A percentile compares a stretch with the other conserved stretches of the same genome.
Evolutionary conservation across 2,329 filamentous ascomycete genomes (phyloP).

Genomic region (Aspergillus udagawae): DNA sequence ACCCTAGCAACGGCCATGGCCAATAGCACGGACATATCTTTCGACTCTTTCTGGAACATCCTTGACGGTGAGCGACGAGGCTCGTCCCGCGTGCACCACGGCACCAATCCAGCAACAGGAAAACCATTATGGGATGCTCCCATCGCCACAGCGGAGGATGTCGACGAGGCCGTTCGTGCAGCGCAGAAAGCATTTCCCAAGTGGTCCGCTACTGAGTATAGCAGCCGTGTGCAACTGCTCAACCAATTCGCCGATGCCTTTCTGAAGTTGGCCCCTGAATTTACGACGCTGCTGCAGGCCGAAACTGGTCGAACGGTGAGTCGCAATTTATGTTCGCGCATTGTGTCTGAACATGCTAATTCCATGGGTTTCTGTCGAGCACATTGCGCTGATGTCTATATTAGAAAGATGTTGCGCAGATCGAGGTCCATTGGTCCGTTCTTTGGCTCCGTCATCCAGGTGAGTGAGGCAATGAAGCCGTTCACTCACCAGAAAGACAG

Average conservation of each 20-base stretch:
- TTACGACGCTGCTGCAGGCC: not conserved
- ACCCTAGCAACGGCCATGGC: too few relatives aligned
- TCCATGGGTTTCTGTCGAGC: too few relatives aligned
- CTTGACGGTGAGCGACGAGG: not conserved
- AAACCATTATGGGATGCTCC: not conserved
- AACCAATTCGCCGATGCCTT: not conserved
- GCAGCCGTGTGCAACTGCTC: not conserved
- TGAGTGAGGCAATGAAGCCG: too few relatives aligned
- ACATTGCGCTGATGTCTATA: too few relatives aligned
- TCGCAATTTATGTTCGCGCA: too few relatives aligned
- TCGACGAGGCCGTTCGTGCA: not conserved
- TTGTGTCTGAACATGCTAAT: too few relatives aligned
- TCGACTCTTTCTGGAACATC: constrained; percentile 4
- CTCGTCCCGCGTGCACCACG: not conserved
- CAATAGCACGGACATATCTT: not conserved
- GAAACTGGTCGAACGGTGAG: not conserved
- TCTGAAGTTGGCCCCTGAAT: not conserved
- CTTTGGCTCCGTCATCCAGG: too few relatives aligned
- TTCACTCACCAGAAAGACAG: too few relatives aligned
- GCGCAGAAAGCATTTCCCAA: constrained; percentile 1
- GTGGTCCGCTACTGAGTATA: not conserved
- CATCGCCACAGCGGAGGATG: not conserved
- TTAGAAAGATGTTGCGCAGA: too few relatives aligned
- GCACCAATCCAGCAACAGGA: not conserved
- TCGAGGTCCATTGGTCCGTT: too few relatives aligned